Percentiles rank a stretch among this genome's conserved stretches.
These are phyloP conservation scores for Colletotrichum spaethianum DNA, from an alignment of 2,329 filamentous ascomycete species.

Conservation along the genomic window DNA sequence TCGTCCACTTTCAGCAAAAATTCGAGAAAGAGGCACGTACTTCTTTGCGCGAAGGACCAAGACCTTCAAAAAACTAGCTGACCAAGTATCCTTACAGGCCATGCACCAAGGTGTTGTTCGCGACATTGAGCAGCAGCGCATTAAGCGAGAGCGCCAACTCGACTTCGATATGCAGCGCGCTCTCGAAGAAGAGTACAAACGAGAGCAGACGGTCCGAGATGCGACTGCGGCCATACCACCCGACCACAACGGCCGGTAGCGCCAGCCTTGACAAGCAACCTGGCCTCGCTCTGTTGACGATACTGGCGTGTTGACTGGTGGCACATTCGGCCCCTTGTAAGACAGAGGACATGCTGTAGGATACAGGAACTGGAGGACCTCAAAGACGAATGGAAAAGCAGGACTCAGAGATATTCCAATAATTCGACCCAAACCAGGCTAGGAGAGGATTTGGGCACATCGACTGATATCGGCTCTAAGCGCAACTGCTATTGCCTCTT, in stretches of 20 bases:
- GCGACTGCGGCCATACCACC: conserved; percentile 40
- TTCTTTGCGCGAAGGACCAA: background rate
- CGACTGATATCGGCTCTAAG: background rate
- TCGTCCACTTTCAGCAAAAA: conserved; percentile 92
- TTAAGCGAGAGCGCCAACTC: conserved; percentile 91
- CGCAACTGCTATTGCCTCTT: too few species aligned
- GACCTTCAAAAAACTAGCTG: background rate
- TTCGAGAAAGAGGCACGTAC: conserved; percentile 65
- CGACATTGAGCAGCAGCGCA: conserved; percentile 92
- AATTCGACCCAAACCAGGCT: background rate
- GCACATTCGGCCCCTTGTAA: background rate
- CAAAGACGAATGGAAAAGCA: background rate
- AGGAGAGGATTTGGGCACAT: background rate
- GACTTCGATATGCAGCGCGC: conserved; percentile 94
- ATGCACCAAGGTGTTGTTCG: conserved; percentile 97
- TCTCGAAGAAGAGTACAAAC: conserved; percentile 91
- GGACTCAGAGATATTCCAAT: background rate
- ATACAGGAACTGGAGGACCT: background rate
- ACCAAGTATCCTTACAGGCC: conserved; percentile 69
- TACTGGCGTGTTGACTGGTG: background rate
- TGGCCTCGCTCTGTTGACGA: background rate
- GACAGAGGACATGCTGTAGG: background rate
- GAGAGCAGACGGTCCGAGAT: conserved; percentile 83
- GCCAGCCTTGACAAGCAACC: too few species aligned
- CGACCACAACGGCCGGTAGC: background rate